phyloP scores from a whole-genome alignment of 2,329 filamentous ascomycete species.

The Fusarium armeniacum region DNA sequence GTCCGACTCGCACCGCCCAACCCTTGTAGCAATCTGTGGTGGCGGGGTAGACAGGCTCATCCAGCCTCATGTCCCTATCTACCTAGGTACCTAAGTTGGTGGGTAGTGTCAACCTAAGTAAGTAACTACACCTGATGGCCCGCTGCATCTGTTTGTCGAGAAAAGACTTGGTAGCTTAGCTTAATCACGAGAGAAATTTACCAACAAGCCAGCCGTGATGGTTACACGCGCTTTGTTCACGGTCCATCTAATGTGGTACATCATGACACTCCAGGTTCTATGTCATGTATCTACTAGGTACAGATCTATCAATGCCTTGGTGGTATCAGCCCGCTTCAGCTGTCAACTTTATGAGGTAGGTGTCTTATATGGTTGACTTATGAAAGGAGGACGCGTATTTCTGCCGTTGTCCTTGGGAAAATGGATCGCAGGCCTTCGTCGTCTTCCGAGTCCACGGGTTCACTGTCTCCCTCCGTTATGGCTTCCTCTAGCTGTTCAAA shows the following conservation, averaged over 20 bases:
- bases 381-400: slow-evolving; percentile 71
- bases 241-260: not conserved
- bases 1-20: slow-evolving; percentile 44
- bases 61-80: slow-evolving; percentile 22
- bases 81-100: no score
- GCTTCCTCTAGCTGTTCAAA: slow-evolving; percentile 75
- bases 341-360: not conserved
- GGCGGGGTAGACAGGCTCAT: slow-evolving; percentile 34
- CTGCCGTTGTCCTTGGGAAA: slow-evolving; percentile 71
- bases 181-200: not conserved
- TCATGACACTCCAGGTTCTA: not conserved
- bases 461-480: slow-evolving; percentile 62
- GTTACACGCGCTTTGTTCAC: not conserved
- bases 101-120: not conserved
- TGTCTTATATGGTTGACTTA: slow-evolving; percentile 47
- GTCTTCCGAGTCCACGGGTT: slow-evolving; percentile 43
- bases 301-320: not conserved
- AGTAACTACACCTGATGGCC: not conserved
- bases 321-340: no score
- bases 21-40: slow-evolving; percentile 35
- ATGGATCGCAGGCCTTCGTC: slow-evolving; percentile 53
- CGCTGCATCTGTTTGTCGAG: not conserved
- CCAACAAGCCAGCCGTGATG: not conserved
- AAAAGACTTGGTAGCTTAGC: no score
- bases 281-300: not conserved